Conservation (phyloP, 1,139 yeast genomes). For the Suhomyces taliae region DNA sequence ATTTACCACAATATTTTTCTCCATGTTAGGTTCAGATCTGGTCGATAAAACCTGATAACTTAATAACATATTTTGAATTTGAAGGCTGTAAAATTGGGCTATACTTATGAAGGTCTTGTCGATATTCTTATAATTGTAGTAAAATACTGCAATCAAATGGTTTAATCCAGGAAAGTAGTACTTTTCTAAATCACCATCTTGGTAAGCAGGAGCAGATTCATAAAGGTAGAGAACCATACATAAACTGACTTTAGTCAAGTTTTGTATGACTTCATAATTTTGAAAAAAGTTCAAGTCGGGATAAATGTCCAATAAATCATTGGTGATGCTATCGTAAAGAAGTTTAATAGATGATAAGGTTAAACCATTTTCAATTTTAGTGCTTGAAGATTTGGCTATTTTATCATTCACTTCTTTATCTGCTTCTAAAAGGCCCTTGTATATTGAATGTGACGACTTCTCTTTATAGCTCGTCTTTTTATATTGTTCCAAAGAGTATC, state of each 20-base stretch:
- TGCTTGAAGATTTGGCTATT: not conserved
- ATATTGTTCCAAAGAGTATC: conserved; percentile 3
- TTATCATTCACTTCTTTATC: conserved; percentile 1
- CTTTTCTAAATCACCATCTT: conserved; percentile 9
- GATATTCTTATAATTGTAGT: conserved; percentile 34
- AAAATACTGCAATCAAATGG: conserved; percentile 42
- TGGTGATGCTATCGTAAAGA: conserved; percentile 11
- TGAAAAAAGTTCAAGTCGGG: conserved; percentile 49
- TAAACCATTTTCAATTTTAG: conserved; percentile 1
- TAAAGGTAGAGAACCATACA: conserved; percentile 23
- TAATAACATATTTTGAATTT: conserved; percentile 27
- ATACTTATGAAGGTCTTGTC: conserved; percentile 46
- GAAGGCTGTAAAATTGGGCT: conserved; percentile 41
- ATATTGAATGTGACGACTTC: not conserved
- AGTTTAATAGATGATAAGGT: conserved; percentile 4
- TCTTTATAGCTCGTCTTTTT: not conserved
- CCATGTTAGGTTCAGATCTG: conserved; percentile 2
- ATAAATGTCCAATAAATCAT: conserved; percentile 34
- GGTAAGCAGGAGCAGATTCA: conserved; percentile 15
- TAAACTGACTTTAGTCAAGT: conserved; percentile 28
- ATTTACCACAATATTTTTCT: conserved; percentile 7
- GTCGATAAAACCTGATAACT: conserved; percentile 10
- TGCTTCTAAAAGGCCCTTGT: not conserved
- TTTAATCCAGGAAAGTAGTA: conserved; percentile 28
- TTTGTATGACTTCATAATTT: conserved; percentile 24